Base-by-base conservation (phyloP, 1,284 basidiomycete species). In the Puccinia hordei region DNA sequence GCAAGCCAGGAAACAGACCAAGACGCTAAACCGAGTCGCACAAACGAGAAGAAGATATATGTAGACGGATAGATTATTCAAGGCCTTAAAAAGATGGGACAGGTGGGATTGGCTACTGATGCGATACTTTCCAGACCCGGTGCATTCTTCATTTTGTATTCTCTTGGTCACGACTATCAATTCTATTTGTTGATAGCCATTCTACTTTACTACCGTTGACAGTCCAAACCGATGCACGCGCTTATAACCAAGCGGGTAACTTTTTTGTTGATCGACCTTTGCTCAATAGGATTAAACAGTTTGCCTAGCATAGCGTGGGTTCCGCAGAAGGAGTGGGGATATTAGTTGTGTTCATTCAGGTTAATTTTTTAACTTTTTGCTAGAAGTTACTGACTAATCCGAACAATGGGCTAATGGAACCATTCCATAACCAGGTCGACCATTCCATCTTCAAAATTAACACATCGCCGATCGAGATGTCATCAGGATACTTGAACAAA, bases 351-450 rank as follows among this genome's bases (percentile, higher is more conserved):
- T 55, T n/a, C 38, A 5, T n/a, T 24, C 22, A 5, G 51, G 51
- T 53, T 19, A 4, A 53, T 17, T 2, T 10, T 55, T 55, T 12
- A 24, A n/a, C 4, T 55, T 10, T 17, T 3, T n/a, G n/a, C 24
- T 24, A 15, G 17, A 17, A 3, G 12, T n/a, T 24, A 63, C 61
- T 63, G 17, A 63, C 61, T 2, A 33, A 63, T 3, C 61, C 61
- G 27, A 63, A 1, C 61, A 63, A 41, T 17, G 66, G 66, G 46
- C 66, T 69, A 2, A 69, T 44, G 12, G 66, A 69, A 19, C 66
- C 66, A 49, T 69, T 69, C 66, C 66, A 69, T 15, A 49, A 17
- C 66, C 66, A 69, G 10, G 66, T 38, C n/a, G 66, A 69, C 66
- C 66, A 69, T 69, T 49, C 46, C 46, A 69, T 8, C 24, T 27